Evolutionary conservation across 441 rosid species (phyloP), one percentile per base, ranked within the genome.

Genomic region (Jatropha multifida): DNA sequence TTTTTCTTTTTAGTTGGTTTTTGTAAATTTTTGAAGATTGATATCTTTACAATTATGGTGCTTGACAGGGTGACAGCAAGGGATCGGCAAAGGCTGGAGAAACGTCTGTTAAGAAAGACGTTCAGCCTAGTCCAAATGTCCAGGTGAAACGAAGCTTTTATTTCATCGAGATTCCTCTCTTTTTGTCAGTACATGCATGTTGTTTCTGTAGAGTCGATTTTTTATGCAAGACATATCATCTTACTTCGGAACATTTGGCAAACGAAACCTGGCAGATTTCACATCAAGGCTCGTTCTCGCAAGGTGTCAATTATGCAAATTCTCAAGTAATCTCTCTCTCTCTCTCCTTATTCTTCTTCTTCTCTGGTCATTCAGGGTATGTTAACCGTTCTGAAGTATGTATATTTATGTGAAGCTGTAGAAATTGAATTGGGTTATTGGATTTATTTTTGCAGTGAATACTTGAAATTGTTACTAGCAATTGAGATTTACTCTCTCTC

Each of bases 61-160:
- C 65, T 69, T 46, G 40, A 74, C 56, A 72, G 83, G 83, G 80
- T 46, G 80, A 80, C 46, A 69, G 75, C 38, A 95, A 92, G 86
- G 98, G 97, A 23, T 86, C 93, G 49, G 82, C 81, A 38, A 95
- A 90, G 81, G 86, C 88, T 56, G 96, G 93, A 69, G 98, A 93
- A 42, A 71, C 87, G 15, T 91, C 90, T 76, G 77, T 86, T 55
- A 90, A 86, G 84, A 90, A 82, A 83, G 94, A 88, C 69, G 87
- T 66, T 58, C 94, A 83, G 74, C 80, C 83, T 56, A 81, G 81
- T 82, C 83, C 86, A 76, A 86, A 88, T 78, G 74, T 85, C 58
- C 98, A 92, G 96, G 97, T 91, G 70, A 5, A 61, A 65, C 49
- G 44, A 66, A 68, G 58, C 67, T 65, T 58, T 61, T 65, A 32